Evolutionary conservation across 108 stramenopile species (phyloP), one percentile per base, ranked within the genome.

Genomic region (Cyclotella cryptica): DNA sequence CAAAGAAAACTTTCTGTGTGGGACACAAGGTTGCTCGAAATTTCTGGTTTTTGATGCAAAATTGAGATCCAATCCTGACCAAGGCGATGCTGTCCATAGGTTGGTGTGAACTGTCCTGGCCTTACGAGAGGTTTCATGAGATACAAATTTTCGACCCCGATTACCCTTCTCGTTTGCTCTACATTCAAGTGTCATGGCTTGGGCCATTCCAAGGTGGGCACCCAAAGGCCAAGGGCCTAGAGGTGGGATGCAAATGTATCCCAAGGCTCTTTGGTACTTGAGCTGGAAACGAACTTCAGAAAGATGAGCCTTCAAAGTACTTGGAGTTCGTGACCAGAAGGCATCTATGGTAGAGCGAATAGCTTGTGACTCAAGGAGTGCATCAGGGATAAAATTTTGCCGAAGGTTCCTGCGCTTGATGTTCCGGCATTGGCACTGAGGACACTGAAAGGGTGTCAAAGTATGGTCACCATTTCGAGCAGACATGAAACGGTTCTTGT

Each of bases 381-480:
- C 39, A 54, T 70, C 69, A 24, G 14, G 51, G 9, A 18, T 40
- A 10, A 28, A 44, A 35, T 44, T 43, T 22, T 44, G 35, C 39
- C 18, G 53, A 11, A 70, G 40, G 69, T 70, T 41, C 21, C 51
- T 30, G 6, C 66, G 10, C 26, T 67, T 67, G 41, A 67, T 67
- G 18, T 67, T 67, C 18, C 66, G 35, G 66, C 42, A 67, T n/a
- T 67, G 66, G 44, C 66, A 67, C 9, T 27, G 27, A 29, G 71
- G 43, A 29, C 71, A 71, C 27, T 71, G 71, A 27, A 71, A 71
- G 3, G 71, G 24, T 8, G 44, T 47, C 7, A 27, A 59, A 24
- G 30, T 58, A 61, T 71, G 71, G 40, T 61, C 71, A 19, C 55
- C 68, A 21, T 39, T 7, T 71, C 71, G n/a, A n/a, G n/a, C n/a